Evolutionary conservation across 331 rosid species (phyloP).

Genomic region (Malus hybrid): DNA sequence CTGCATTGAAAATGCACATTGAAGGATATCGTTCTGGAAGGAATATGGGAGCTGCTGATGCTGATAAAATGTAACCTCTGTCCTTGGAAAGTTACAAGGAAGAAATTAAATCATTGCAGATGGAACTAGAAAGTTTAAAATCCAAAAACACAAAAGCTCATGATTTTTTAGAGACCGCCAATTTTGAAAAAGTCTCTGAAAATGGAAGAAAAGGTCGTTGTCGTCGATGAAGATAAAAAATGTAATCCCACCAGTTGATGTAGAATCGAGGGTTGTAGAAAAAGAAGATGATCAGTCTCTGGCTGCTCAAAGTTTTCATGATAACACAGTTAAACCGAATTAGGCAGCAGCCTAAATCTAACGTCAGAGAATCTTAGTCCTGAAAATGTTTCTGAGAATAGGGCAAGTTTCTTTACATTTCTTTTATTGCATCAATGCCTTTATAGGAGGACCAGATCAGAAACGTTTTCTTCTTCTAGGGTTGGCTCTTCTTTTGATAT

Average conservation of each 20-base stretch:
- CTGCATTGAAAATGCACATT: conserved; percentile 34
- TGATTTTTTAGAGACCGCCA: conserved; percentile 23
- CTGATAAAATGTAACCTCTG: conserved; percentile 36
- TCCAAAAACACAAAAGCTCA: conserved; percentile 29
- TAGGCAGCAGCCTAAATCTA: conserved; percentile 27
- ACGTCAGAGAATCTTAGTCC: conserved; percentile 32
- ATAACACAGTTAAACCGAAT: conserved; percentile 25
- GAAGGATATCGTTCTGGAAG: conserved; percentile 53
- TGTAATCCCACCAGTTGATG: conserved; percentile 32
- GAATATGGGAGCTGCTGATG: conserved; percentile 32
- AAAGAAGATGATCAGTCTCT: conserved; percentile 33
- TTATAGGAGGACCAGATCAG: background rate
- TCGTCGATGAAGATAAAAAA: conserved; percentile 70
- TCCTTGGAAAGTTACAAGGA: conserved; percentile 62
- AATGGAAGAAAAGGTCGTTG: conserved; percentile 57
- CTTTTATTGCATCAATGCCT: background rate
- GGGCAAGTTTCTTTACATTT: conserved; percentile 38
- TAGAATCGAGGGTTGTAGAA: conserved; percentile 19
- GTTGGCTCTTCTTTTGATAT: background rate
- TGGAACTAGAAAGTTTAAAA: conserved; percentile 66
- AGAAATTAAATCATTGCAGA: conserved; percentile 60
- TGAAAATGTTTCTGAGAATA: conserved; percentile 49
- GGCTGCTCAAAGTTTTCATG: conserved; percentile 27
- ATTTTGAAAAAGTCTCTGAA: conserved; percentile 31
- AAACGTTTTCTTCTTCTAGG: background rate